phyloP scores from a whole-genome alignment of 2,329 filamentous ascomycete genomes.

The Colletotrichum scovillei region DNA sequence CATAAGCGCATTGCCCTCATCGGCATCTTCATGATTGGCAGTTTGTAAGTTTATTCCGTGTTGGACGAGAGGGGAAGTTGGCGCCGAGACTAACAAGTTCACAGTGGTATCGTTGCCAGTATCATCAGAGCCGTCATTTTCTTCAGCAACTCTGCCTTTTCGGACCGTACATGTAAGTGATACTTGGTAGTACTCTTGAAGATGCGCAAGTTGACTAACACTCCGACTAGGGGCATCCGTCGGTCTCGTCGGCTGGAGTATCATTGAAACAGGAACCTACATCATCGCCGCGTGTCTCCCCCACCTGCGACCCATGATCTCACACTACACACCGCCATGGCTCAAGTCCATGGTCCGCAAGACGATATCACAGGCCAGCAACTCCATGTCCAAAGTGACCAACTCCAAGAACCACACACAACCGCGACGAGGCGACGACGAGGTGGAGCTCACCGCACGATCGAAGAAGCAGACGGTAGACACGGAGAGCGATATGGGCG shows the following conservation, averaged over 20 bases:
- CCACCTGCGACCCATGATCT: slow-evolving; percentile 38
- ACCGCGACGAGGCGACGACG: slow-evolving; percentile 8
- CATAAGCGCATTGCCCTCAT: slow-evolving; percentile 41
- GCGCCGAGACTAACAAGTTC: neutral
- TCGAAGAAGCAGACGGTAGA: slow-evolving; percentile 7
- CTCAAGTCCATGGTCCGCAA: slow-evolving; percentile 29
- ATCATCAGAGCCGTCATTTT: slow-evolving; percentile 31
- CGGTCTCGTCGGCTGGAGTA: slow-evolving; percentile 32
- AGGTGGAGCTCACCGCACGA: slow-evolving; percentile 26
- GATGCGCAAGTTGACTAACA: neutral
- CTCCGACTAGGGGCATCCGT: slow-evolving; percentile 26
- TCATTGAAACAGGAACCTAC: slow-evolving; percentile 31
- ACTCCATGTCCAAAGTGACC: slow-evolving; percentile 17
- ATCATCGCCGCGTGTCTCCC: slow-evolving; percentile 43
- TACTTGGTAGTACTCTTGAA: fast-evolving
- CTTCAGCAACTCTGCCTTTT: slow-evolving; percentile 25
- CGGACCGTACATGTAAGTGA: slow-evolving; percentile 26
- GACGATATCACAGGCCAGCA: slow-evolving; percentile 26
- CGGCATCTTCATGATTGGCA: slow-evolving; percentile 41
- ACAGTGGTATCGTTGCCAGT: slow-evolving; percentile 24
- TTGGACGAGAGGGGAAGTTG: no score
- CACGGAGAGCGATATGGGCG: neutral
- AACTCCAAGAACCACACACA: neutral
- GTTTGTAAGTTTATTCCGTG: slow-evolving; percentile 38
- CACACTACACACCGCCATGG: slow-evolving; percentile 32